These are phyloP conservation scores for Leucogyrophana mollusca DNA, from an alignment of 768 basidiomycete genomes.

Conservation along the genomic window DNA sequence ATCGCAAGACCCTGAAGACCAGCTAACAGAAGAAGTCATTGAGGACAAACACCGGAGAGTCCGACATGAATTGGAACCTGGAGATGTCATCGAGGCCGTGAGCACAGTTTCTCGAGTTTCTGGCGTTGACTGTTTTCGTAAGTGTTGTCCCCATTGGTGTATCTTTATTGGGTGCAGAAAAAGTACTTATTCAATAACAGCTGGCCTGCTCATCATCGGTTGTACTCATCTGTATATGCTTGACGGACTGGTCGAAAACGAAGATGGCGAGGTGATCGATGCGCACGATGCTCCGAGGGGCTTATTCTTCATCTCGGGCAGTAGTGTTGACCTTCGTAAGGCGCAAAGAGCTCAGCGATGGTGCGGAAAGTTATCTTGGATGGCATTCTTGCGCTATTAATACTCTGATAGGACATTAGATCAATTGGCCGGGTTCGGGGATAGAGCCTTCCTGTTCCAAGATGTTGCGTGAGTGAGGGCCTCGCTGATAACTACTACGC, in stretches of 20 bases:
- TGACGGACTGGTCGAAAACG: slow-evolving; percentile 84
- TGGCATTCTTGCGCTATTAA: slow-evolving; percentile 4
- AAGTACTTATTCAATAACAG: slow-evolving; percentile 32
- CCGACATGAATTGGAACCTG: slow-evolving; percentile 82
- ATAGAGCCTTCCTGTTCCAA: slow-evolving; percentile 84
- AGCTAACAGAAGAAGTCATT: slow-evolving; percentile 71
- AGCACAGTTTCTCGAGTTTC: slow-evolving; percentile 84
- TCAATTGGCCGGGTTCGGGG: slow-evolving; percentile 75
- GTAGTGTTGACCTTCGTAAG: slow-evolving; percentile 75
- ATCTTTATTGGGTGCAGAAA: not conserved
- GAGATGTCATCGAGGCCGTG: slow-evolving; percentile 86
- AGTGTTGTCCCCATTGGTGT: slow-evolving; percentile 33
- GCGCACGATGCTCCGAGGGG: slow-evolving; percentile 81
- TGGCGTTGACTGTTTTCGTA: slow-evolving; percentile 91
- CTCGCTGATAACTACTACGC: not conserved
- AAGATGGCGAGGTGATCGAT: slow-evolving; percentile 87
- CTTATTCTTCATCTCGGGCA: slow-evolving; percentile 82
- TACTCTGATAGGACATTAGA: slow-evolving; percentile 60
- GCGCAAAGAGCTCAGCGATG: slow-evolving; percentile 82
- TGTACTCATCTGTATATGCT: slow-evolving; percentile 85
- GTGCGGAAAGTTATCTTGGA: slow-evolving; percentile 37
- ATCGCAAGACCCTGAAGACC: slow-evolving; percentile 66
- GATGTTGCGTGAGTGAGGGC: slow-evolving; percentile 75
- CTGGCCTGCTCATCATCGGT: slow-evolving; percentile 87
- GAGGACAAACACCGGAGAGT: slow-evolving; percentile 90